These are phyloP conservation scores for Phytophthora aleatoria DNA, from an alignment of 352 stramenopile species.

Conservation along the genomic window DNA sequence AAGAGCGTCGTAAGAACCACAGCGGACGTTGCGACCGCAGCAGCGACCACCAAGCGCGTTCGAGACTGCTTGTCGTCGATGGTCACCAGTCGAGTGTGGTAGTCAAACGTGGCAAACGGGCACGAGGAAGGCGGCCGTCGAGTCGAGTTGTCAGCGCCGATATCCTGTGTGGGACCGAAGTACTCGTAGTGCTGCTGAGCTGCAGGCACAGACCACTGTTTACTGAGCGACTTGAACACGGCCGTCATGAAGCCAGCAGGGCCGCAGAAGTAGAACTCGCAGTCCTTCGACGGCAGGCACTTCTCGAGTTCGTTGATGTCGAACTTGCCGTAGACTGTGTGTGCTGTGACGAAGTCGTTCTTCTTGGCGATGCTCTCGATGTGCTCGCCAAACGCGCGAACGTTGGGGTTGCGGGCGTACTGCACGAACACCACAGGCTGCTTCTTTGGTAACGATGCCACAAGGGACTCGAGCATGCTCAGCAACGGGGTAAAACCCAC, in stretches of 20 bases:
- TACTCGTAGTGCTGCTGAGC: constrained; percentile 68
- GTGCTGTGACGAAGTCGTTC: constrained; percentile 41
- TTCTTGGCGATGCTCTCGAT: constrained; percentile 37
- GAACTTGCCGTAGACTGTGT: constrained; percentile 41
- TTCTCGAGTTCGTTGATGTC: constrained; percentile 38
- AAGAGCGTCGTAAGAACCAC: constrained; percentile 23
- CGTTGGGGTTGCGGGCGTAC: constrained; percentile 43
- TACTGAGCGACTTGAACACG: constrained; percentile 41
- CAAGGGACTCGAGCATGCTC: constrained; percentile 51
- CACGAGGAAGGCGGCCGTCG: constrained; percentile 10
- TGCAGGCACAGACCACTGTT: constrained; percentile 41
- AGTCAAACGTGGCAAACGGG: constrained; percentile 28
- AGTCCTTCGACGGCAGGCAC: constrained; percentile 39
- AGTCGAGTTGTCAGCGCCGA: constrained; percentile 19
- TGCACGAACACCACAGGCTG: constrained; percentile 52
- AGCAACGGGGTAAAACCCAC: constrained; percentile 66
- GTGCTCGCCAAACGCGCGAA: constrained; percentile 39
- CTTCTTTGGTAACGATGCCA: constrained; percentile 28
- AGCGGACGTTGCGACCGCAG: constrained; percentile 18
- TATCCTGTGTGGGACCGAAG: constrained; percentile 61
- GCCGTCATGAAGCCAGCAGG: constrained; percentile 58
- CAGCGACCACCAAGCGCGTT: constrained; percentile 20
- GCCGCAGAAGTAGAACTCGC: constrained; percentile 67
- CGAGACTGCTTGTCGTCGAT: constrained; percentile 10
- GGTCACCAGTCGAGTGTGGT: constrained; percentile 19